Evolutionary conservation across 345 rosid genomes (phyloP).

Genomic region (Nephelium lappaceum): DNA sequence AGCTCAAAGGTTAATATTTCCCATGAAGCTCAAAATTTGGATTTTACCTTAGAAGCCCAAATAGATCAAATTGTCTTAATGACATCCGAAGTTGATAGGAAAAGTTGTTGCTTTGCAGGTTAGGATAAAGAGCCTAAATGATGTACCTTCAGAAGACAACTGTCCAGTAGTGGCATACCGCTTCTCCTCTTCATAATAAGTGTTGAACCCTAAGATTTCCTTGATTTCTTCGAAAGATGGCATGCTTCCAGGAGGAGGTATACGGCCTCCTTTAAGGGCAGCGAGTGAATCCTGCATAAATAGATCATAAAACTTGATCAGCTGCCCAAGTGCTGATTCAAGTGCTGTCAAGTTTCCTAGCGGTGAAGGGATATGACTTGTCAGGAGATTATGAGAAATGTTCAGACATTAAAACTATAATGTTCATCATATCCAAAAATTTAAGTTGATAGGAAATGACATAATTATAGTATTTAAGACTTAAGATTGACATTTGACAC

Average conservation of each 20-base stretch:
- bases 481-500: too few relatives aligned
- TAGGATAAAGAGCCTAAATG: conserved; percentile 9
- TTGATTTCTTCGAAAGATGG: conserved; percentile 75
- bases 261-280: conserved; percentile 84
- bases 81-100: background rate
- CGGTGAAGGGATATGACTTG: too few relatives aligned
- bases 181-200: conserved; percentile 78
- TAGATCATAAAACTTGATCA: background rate
- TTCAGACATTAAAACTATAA: too few relatives aligned
- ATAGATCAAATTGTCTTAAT: background rate
- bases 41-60: background rate
- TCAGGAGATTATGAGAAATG: too few relatives aligned
- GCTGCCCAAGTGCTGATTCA: too few relatives aligned
- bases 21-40: too few relatives aligned
- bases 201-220: conserved; percentile 70
- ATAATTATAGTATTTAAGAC: too few relatives aligned
- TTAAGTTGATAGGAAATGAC: too few relatives aligned
- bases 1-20: too few relatives aligned
- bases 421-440: too few relatives aligned
- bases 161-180: conserved; percentile 49
- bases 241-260: conserved; percentile 94
- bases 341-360: too few relatives aligned
- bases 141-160: conserved; percentile 60
- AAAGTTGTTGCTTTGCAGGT: background rate
- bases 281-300: conserved; percentile 62